Conservation (phyloP, 192 early-diverging fungal species). For the Neocallimastix lanati region DNA sequence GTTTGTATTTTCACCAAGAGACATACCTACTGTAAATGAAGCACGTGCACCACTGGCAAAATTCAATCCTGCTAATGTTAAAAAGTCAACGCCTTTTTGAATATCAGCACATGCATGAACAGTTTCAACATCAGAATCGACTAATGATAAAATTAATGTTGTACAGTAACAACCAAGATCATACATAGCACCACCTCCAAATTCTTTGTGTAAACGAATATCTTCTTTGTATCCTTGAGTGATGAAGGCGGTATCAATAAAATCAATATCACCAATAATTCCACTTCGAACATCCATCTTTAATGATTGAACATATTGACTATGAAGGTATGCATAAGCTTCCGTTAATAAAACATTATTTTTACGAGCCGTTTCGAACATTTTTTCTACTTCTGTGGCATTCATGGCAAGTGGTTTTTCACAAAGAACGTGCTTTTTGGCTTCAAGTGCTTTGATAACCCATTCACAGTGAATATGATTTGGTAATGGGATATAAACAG, state of each 20-base stretch:
- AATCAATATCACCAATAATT: conserved; percentile 1
- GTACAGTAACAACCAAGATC: conserved; percentile 15
- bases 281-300: conserved; percentile 1
- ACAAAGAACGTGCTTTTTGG: conserved; percentile 37
- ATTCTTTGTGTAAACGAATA: conserved; percentile 11
- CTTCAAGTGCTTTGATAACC: conserved; percentile 19
- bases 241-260: conserved; percentile 1
- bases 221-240: neutral
- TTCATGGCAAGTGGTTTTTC: conserved; percentile 17
- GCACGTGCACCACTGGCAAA: no score
- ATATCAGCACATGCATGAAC: no score
- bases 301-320: conserved; percentile 12
- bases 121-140: no score
- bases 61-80: no score
- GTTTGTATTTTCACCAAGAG: no score
- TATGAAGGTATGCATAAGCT: conserved; percentile 18
- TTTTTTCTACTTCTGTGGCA: conserved; percentile 6
- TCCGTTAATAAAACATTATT: conserved; percentile 17
- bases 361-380: conserved; percentile 9
- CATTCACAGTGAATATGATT: conserved; percentile 26
- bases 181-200: conserved; percentile 12
- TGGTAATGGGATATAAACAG: conserved; percentile 34
- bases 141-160: no score
- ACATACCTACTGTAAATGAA: no score
- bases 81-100: no score